Percentiles rank a stretch among this genome's conserved stretches.
These are phyloP conservation scores for Pulveroboletus sp. DNA, from an alignment of 768 basidiomycete species.

Conservation along the genomic window DNA sequence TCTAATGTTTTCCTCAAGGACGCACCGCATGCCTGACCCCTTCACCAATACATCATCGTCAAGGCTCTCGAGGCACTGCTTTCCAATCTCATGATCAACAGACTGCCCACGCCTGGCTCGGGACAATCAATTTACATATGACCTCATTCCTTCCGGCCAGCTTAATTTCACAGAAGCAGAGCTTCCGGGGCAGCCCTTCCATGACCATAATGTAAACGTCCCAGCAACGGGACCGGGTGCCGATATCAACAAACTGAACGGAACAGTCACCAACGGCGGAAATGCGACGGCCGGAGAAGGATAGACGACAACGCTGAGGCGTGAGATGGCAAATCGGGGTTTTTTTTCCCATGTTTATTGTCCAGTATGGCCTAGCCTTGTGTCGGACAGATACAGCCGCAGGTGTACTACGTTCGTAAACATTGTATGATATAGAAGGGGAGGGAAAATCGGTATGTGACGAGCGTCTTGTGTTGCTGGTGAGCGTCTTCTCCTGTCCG, in stretches of 20 bases:
- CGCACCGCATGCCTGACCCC: conserved; percentile 87
- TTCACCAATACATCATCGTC: conserved; percentile 79
- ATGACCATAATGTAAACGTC: conserved; percentile 40
- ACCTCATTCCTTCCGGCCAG: conserved; percentile 75
- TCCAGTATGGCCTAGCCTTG: too few relatives aligned
- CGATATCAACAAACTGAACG: conserved; percentile 56
- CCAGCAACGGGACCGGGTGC: conserved; percentile 52
- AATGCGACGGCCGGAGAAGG: conserved; percentile 59
- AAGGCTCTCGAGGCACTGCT: conserved; percentile 76
- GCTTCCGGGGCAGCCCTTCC: conserved; percentile 66
- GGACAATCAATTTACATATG: conserved; percentile 62
- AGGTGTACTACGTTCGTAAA: too few relatives aligned
- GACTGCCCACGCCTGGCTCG: conserved; percentile 49
- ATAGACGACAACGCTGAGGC: conserved; percentile 59
- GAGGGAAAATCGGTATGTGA: conserved; percentile 78
- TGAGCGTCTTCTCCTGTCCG: conserved; percentile 28
- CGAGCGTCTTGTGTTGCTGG: conserved; percentile 89
- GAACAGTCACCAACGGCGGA: conserved; percentile 66
- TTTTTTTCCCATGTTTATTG: too few relatives aligned
- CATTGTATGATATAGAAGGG: too few relatives aligned
- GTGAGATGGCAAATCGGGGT: conserved; percentile 85
- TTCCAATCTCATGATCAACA: conserved; percentile 57
- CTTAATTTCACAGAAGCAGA: conserved; percentile 68
- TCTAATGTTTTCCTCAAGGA: conserved; percentile 46
- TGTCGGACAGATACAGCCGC: too few relatives aligned